Evolutionary conservation across 805 yeast species (phyloP), one percentile per base, ranked within the genome.

Genomic region (Starmerella asiatica): DNA sequence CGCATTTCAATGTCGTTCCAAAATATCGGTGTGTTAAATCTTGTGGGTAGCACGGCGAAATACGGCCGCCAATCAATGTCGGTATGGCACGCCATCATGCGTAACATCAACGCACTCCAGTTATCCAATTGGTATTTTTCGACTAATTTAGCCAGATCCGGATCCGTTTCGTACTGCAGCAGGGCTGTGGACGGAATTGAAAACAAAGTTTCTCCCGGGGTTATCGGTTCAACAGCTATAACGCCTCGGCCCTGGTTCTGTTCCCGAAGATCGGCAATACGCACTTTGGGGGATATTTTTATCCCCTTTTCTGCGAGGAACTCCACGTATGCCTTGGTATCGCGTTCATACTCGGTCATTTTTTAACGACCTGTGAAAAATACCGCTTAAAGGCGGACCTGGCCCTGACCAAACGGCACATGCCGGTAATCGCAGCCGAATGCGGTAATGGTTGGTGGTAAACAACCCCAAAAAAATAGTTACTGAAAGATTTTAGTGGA

Each of bases 71-170:
- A 88, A 24, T 59, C 62, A 30, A 82, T 71, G 1, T 58, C 60
- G 31, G 64, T 61, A 37, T 68, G 55, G 50, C 81, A 93, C 50
- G 74, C 77, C 36, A 77, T 61, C 47, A 88, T 63, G 15, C 76
- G 67, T 29, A 83, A 54, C 32, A 86, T 76, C 43, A 91, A 61
- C 1, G 79, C 73, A 40, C 80, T 79, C 97, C 97, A 88, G 34
- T 76, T 79, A 36, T 61, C 58, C 34, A 76, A 52, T 14, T 49
- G 50, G 16, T 43, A 37, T 21, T 52, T 41, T 32, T 47, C 52
- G 14, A 52, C 53, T 3, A 61, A 46, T 26, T 41, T 36, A 26
- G 36, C 45, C 11, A 38, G 26, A 19, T 40, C 31, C 11, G 28
- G 20, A 16, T 43, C 70, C 8, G 75, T 78, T 15, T 68, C 70